These are phyloP conservation scores for Uronychia binucleata DNA, from an alignment of 73 alveolate genomes.

Conservation along the genomic window DNA sequence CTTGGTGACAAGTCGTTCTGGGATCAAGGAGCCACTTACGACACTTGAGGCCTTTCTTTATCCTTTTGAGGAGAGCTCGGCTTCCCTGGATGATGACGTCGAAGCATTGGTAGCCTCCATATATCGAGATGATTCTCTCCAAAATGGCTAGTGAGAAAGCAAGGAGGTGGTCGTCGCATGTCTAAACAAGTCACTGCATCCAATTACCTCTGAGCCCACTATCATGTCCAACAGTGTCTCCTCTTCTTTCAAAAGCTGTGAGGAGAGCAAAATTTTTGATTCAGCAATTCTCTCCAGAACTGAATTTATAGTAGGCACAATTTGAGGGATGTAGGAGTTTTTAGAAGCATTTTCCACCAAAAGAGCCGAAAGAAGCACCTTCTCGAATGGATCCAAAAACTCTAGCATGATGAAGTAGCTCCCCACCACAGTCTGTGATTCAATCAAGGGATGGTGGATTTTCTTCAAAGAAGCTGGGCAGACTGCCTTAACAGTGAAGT, in stretches of 20 bases:
- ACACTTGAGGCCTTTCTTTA: background rate
- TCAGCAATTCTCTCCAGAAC: background rate
- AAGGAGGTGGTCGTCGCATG: no score
- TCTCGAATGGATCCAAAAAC: background rate
- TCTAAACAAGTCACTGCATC: background rate
- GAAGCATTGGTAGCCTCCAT: background rate
- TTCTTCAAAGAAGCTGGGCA: background rate
- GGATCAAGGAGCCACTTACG: no score
- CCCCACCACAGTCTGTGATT: background rate
- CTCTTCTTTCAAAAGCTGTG: background rate
- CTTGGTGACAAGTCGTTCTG: no score
- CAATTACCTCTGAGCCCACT: background rate
- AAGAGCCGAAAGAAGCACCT: background rate
- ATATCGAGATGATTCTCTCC: background rate
- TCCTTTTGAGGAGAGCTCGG: background rate
- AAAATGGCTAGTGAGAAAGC: background rate
- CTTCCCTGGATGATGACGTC: background rate
- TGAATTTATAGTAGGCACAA: background rate
- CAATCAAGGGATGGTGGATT: background rate
- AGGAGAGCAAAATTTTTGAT: background rate
- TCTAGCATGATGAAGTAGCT: background rate
- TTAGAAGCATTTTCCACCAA: background rate
- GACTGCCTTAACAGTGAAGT: background rate
- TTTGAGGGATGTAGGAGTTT: background rate
- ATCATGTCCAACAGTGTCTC: background rate